Base-by-base conservation (phyloP, 208 protist genomes). In the Crithidia bombi region DNA sequence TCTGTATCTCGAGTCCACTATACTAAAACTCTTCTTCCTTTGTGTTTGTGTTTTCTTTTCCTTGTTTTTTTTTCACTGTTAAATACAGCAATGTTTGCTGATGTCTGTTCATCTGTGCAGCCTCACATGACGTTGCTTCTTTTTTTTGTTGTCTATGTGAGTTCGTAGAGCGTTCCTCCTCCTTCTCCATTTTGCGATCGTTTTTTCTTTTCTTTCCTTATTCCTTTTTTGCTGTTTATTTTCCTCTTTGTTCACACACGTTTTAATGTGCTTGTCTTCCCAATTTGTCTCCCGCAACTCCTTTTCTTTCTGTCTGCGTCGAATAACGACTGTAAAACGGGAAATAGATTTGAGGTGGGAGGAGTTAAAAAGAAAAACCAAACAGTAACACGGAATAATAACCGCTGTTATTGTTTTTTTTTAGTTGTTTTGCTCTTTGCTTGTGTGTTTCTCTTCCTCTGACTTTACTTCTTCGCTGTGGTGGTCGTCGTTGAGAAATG, bases 41-140 rank as follows among this genome's bases (percentile, higher is more conserved):
- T 69, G 6, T 69, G 11, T 54, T 6, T 62, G 6, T 62, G 2
- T 62, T 51, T 61, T 64, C 10, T 67, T 36, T 63, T 74, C 26
- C 50, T 65, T 63, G 43, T 47, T 54, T 65, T 58, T 30, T 69
- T 55, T 35, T 50, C 25, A 65, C 10, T n/a, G 21, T 57, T 19
- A 50, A 35, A n/a, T 23, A 38, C 51, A 19, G 6, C 55, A 47
- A 62, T 25, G 58, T 32, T 65, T 50, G 41, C 44, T 38, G 38
- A 50, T 54, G 25, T 14, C 28, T 38, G 32, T 65, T 54, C 44
- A 38, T 47, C 26, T 30, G 58, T 54, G 58, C 32, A 21, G n/a
- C 32, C 21, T 33, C n/a, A 32, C 44, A 54, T 41, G 58, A 65
- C 44, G 39, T 25, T 43, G 54, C 21, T 9, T 43, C 32, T 43